Percentiles rank a stretch among this genome's conserved stretches.
phyloP scores from a whole-genome alignment of 139 green algal species.

The Zygnema cylindricum region DNA sequence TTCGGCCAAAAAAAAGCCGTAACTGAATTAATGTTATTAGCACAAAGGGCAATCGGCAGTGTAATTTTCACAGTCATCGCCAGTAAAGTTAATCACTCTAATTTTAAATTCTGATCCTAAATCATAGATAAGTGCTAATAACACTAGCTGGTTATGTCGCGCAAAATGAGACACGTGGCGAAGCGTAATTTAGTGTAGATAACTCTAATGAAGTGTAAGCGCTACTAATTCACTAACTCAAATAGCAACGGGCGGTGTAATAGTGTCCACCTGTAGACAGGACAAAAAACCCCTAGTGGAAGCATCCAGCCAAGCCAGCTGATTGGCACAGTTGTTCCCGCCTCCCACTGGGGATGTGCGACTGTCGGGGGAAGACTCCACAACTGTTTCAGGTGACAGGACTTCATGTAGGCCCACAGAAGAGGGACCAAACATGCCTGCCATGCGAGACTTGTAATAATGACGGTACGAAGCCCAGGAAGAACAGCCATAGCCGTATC shows the following conservation, averaged over 20 bases:
- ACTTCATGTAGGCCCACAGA: slow-evolving; percentile 11
- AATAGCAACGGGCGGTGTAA: no score
- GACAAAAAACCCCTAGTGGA: slow-evolving; percentile 36
- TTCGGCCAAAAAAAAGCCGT: no score
- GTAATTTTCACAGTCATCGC: no score
- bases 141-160: no score
- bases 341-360: not conserved
- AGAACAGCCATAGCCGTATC: not conserved
- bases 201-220: not conserved
- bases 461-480: not conserved
- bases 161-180: no score
- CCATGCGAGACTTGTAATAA: slow-evolving; percentile 4
- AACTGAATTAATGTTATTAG: no score
- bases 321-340: not conserved
- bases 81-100: no score
- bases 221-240: not conserved
- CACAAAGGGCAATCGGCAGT: no score
- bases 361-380: not conserved
- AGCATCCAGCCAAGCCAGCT: slow-evolving; percentile 27
- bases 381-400: not conserved
- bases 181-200: no score
- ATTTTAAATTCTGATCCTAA: no score
- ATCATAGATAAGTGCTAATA: no score
- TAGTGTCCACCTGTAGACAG: slow-evolving; percentile 36
- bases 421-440: not conserved